Base-by-base conservation (phyloP, 495 filamentous ascomycete species). In the Aspergillus sparsus region DNA sequence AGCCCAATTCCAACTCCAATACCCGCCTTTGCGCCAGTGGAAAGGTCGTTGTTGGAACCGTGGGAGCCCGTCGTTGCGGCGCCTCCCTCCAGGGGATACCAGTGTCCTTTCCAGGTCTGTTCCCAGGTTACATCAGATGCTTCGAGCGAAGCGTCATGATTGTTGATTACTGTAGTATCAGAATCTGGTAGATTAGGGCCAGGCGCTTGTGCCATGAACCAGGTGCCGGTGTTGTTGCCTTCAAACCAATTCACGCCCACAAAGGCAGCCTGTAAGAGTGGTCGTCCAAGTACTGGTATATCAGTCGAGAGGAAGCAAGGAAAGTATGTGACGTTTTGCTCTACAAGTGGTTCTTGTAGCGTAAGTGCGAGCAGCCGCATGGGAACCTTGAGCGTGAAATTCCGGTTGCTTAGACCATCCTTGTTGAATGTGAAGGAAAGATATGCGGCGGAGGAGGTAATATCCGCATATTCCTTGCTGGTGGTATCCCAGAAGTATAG, bases 191-290 rank as follows among this genome's bases (percentile, higher is more conserved):
- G 4, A 6, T 31, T 33, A 0, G 62, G 62, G 16, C 62, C 62
- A 2, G 62, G 62, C 27, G 62, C 62, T 15, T 64, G 62, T 0
- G 34, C 57, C 13, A 64, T 36, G 37, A 60, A 64, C 62, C 62
- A 64, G 3, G 51, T 56, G 1, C 61, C 57, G 8, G 51, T 56
- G 45, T 56, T 53, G 18, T 56, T 27, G 0, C 62, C 57, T 31
- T 60, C 37, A 13, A 42, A 57, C 41, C 35, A 54, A 16, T 58
- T 83, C 8, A 76, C 74, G 12, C 80, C 82, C 0, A 85, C 55
- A 55, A 85, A 85, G 5, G 82, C 79, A 12, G 81, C 81, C 64
- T 87, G 84, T 4, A 87, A 62, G 53, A 87, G 85, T 0, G 82
- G 73, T 21, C 84, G 75, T 1, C 82, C 83, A 27, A 86, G 75